Percentiles rank a stretch among this genome's conserved stretches.
phyloP scores from a whole-genome alignment of 768 basidiomycete species.

The Trametes gibbosa region DNA sequence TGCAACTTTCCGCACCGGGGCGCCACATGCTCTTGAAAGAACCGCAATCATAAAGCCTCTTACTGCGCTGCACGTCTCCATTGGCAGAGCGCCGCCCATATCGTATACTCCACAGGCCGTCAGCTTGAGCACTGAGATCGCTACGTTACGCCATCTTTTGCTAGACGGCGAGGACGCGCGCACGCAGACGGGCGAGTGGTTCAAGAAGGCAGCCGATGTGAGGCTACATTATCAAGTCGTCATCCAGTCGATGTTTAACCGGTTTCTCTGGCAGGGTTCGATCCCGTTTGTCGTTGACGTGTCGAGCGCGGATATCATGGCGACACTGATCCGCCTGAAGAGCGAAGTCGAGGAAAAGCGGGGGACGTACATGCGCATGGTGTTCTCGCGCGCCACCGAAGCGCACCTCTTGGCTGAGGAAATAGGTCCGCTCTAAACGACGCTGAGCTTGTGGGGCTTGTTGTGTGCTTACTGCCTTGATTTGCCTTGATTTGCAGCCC shows the following conservation, averaged over 20 bases:
- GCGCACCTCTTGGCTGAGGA: conserved; percentile 70
- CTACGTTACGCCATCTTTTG: conserved; percentile 64
- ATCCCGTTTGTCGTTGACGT: conserved; percentile 75
- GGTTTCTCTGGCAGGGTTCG: conserved; percentile 44
- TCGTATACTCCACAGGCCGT: conserved; percentile 16
- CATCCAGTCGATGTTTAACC: no score
- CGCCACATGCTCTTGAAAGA: conserved; percentile 36
- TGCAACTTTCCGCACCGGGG: conserved; percentile 42
- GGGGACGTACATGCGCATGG: conserved; percentile 46
- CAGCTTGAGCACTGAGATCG: conserved; percentile 82
- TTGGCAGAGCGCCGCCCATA: conserved; percentile 30
- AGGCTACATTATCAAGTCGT: not conserved
- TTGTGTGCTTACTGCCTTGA: not conserved
- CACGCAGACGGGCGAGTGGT: conserved; percentile 32
- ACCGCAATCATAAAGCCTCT: conserved; percentile 43
- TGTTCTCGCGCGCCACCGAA: conserved; percentile 65
- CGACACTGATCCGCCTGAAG: conserved; percentile 69
- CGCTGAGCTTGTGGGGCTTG: no score
- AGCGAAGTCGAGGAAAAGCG: conserved; percentile 52
- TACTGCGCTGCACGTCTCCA: conserved; percentile 43
- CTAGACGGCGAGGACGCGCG: conserved; percentile 36
- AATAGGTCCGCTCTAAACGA: conserved; percentile 39
- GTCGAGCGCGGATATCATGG: conserved; percentile 80
- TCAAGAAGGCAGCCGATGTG: conserved; percentile 37
- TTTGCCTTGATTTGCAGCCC: not conserved